Conservation (phyloP, 2,329 filamentous ascomycete species). For the Diaporthe sp. region DNA sequence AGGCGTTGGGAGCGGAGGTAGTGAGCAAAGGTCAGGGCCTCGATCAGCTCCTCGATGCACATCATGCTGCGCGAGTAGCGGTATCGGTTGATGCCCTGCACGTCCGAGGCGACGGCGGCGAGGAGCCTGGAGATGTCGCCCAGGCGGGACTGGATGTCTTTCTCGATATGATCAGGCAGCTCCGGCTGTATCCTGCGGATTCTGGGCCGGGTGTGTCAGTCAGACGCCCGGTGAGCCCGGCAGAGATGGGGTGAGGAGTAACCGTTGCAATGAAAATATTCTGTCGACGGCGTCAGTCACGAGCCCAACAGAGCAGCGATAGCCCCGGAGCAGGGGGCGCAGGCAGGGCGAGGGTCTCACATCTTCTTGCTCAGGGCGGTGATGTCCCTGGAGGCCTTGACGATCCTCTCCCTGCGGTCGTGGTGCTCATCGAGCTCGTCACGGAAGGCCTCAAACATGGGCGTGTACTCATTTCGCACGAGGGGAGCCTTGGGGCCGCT, state of each 20-base stretch:
- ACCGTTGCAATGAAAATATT: constrained; percentile 89
- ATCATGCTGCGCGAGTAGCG: constrained; percentile 86
- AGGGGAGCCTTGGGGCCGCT: constrained; percentile 46
- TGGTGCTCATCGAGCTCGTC: constrained; percentile 94
- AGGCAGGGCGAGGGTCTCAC: constrained; percentile 63
- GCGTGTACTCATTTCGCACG: constrained; percentile 65
- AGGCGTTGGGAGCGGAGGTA: constrained; percentile 86
- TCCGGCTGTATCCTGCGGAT: constrained; percentile 73
- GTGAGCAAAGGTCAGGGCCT: constrained; percentile 89
- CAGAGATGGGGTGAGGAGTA: background rate
- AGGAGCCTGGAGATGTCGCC: constrained; percentile 80
- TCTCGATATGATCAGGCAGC: constrained; percentile 77
- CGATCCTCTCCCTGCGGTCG: constrained; percentile 89
- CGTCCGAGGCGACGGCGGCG: constrained; percentile 76
- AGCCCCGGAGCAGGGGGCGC: too few species aligned
- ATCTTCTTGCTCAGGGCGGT: constrained; percentile 98
- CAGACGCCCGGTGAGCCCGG: background rate
- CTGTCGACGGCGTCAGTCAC: constrained; percentile 56
- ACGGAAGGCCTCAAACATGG: constrained; percentile 90
- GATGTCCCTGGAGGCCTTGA: constrained; percentile 92
- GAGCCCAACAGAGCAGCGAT: background rate
- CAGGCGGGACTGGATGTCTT: constrained; percentile 79
- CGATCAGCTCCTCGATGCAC: constrained; percentile 94
- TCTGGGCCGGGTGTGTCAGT: constrained; percentile 56
- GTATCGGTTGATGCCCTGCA: constrained; percentile 83